phyloP scores from a whole-genome alignment of 495 filamentous ascomycete genomes.

The Aspergillus sclerotiicarbonarius region DNA sequence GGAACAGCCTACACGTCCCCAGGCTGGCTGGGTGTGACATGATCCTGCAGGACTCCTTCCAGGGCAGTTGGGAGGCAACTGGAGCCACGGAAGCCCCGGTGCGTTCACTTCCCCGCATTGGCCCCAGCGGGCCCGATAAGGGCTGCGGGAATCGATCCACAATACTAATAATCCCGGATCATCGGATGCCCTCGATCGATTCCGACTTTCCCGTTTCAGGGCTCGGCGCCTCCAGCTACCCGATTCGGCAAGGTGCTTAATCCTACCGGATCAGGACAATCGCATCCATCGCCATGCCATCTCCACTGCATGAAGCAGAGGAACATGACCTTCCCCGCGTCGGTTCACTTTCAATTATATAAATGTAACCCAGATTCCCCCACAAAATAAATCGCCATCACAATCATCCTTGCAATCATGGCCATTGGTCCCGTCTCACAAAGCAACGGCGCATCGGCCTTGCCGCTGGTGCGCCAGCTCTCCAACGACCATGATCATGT shows the following conservation, averaged over 20 bases:
- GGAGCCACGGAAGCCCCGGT: background rate
- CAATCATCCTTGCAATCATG: constrained; percentile 14
- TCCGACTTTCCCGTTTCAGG: constrained; percentile 8
- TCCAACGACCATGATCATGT: constrained; percentile 44
- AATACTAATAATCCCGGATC: no score
- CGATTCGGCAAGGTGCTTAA: constrained; percentile 12
- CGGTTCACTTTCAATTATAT: no score
- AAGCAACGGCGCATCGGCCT: constrained; percentile 17
- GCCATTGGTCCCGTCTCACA: constrained; percentile 14
- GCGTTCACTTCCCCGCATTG: background rate
- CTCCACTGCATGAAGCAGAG: no score
- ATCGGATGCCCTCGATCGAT: background rate
- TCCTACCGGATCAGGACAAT: constrained; percentile 9
- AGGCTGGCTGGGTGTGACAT: background rate
- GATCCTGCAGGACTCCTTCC: background rate
- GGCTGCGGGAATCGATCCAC: background rate
- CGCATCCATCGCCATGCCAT: no score
- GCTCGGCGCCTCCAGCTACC: constrained; percentile 19
- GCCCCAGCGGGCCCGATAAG: background rate
- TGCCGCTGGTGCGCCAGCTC: constrained; percentile 25
- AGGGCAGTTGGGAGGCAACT: background rate
- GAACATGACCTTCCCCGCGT: no score
- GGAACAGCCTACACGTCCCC: background rate
- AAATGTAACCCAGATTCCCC: background rate
- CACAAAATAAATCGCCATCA: background rate